A percentile compares a stretch with the other conserved stretches of the same genome.
phyloP scores from a whole-genome alignment of 139 green algal species.

The Edaphochlamys debaryana region DNA sequence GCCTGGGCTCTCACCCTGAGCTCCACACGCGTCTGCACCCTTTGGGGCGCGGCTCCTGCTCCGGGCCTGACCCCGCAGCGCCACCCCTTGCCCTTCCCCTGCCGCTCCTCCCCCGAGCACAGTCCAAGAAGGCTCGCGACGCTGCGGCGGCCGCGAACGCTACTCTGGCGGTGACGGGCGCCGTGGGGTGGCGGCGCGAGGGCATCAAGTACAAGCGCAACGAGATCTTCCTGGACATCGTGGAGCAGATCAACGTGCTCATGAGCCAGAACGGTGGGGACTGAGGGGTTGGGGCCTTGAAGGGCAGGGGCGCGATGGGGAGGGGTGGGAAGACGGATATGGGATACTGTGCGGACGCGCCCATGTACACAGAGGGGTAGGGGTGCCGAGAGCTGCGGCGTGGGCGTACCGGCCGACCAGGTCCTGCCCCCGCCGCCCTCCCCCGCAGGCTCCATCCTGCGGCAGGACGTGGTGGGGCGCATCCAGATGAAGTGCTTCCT shows the following conservation, averaged over 20 bases:
- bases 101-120: too few species aligned
- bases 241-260: conserved; percentile 89
- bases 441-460: conserved; percentile 82
- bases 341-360: too few species aligned
- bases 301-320: neutral
- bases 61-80: neutral
- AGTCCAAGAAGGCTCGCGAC: conserved; percentile 24
- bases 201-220: conserved; percentile 98
- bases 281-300: neutral
- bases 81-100: too few species aligned
- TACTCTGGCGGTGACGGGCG: conserved; percentile 93
- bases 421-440: too few species aligned
- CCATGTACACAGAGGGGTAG: too few species aligned
- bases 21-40: too few species aligned
- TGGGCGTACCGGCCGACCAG: too few species aligned
- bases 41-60: too few species aligned
- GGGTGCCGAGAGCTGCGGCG: too few species aligned
- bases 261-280: conserved; percentile 72
- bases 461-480: conserved; percentile 85
- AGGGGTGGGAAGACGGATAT: neutral
- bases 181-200: conserved; percentile 89
- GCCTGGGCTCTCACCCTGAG: too few species aligned
- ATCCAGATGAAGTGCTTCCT: conserved; percentile 95
- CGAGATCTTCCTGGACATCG: conserved; percentile 95
- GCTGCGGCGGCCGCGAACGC: conserved; percentile 63